Base-by-base conservation (phyloP, 345 rosid species). In the Gynandropsis gynandra region DNA sequence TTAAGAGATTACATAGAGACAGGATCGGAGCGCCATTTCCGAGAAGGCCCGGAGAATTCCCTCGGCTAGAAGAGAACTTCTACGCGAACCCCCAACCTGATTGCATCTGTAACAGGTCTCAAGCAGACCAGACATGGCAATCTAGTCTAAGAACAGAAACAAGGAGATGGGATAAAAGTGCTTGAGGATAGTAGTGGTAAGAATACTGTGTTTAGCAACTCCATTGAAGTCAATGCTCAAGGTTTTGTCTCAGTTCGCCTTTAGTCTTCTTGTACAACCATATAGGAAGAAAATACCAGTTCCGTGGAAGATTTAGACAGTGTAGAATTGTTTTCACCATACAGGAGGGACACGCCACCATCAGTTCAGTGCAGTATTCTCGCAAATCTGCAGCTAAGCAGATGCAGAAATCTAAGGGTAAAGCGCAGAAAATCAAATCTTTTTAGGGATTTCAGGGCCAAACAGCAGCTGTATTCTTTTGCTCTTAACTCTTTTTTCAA, bases 61-160 rank as follows among this genome's bases (percentile, higher is more conserved):
- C 96, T 1, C 73, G 96, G 70, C 54, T 76, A 24, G 96, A 90
- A 73, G 98, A 90, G 75, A 87, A 80, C 48, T 90, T 90, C 45
- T 87, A 78, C 61, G 88, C 96, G 14, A 90, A 90, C 55, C 96
- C 98, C 40, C 63, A 80, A 52, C 96, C 98, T 0, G 98, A 86
- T 8, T 90, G 98, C 64, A 51, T 90, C 54, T 90, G 96, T 58
- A 67, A 67, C 65, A 78, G 51, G 54, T 51, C 74, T 50, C 70
- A 43, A 54, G 70, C 62, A 60, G 56, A 45, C 17, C 38, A 62
- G 49, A 47, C 53, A 17, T 11, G 36, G 49, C 8, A 31, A 54
- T 20, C 51, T 47, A 49, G 45, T 63, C 51, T 55, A 33, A 49
- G 62, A 49, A 33, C 68, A 4, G 62, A 34, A 10, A 20, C 47